Evolutionary conservation across 169 alveolate species (phyloP).

Genomic region (Fabrea salina): DNA sequence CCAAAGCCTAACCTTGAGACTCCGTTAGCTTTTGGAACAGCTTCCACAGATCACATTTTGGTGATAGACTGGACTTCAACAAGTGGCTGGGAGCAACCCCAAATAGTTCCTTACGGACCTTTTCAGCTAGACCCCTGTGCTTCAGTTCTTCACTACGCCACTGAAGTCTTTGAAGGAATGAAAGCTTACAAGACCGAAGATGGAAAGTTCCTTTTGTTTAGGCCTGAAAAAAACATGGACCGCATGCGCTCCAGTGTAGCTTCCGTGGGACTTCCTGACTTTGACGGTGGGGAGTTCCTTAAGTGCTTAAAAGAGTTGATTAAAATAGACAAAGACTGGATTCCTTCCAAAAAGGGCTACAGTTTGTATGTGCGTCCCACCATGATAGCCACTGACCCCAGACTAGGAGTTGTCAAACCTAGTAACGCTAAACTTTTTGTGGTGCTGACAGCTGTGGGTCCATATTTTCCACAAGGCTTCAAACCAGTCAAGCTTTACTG

Average conservation of each 20-base stretch:
- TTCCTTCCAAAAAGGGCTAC: slow-evolving; percentile 57
- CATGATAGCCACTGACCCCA: slow-evolving; percentile 53
- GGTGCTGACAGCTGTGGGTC: slow-evolving; percentile 67
- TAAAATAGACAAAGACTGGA: slow-evolving; percentile 63
- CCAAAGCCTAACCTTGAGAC: not conserved
- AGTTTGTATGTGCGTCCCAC: slow-evolving; percentile 70
- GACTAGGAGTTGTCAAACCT: slow-evolving; percentile 58
- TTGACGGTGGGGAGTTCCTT: slow-evolving; percentile 46
- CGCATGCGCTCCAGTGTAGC: slow-evolving; percentile 51
- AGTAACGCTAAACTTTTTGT: slow-evolving; percentile 48
- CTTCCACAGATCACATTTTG: slow-evolving; percentile 62
- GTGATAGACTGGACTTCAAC: slow-evolving; percentile 44
- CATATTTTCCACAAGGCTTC: slow-evolving; percentile 69
- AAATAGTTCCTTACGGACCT: slow-evolving; percentile 43
- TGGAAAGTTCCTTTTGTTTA: slow-evolving; percentile 43
- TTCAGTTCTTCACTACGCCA: slow-evolving; percentile 65
- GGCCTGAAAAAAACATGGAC: slow-evolving; percentile 51
- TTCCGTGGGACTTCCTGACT: slow-evolving; percentile 47
- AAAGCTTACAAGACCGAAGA: slow-evolving; percentile 50
- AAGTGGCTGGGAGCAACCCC: slow-evolving; percentile 64
- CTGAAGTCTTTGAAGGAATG: slow-evolving; percentile 67
- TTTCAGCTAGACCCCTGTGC: slow-evolving; percentile 60
- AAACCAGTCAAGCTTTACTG: slow-evolving; percentile 60
- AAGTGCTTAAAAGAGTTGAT: slow-evolving; percentile 51
- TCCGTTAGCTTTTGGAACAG: slow-evolving; percentile 49